phyloP scores from a whole-genome alignment of 352 stramenopile species.

The Aphanomyces cochlioides region DNA sequence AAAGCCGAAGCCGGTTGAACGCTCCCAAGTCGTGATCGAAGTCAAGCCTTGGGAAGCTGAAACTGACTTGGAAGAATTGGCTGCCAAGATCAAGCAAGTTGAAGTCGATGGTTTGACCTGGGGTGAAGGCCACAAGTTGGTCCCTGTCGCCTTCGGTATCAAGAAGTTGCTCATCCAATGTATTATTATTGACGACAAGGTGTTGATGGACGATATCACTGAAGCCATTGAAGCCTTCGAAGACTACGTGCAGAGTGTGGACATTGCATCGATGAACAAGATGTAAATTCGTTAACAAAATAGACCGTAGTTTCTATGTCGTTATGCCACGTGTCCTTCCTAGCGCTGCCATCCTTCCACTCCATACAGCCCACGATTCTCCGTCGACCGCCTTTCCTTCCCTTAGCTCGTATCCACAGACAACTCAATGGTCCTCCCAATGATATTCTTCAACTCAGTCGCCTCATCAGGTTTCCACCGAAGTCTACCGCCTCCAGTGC shows the following conservation, averaged over 20 bases:
- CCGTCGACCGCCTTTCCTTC: too few relatives aligned
- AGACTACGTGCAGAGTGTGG: conserved; percentile 81
- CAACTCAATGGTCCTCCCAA: too few relatives aligned
- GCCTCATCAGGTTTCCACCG: too few relatives aligned
- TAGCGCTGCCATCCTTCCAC: too few relatives aligned
- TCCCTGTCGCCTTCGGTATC: conserved; percentile 79
- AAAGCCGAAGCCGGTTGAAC: conserved; percentile 46
- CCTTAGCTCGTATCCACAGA: too few relatives aligned
- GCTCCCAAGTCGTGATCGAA: conserved; percentile 46
- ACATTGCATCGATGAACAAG: conserved; percentile 87
- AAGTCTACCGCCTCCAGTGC: too few relatives aligned
- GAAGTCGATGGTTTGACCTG: conserved; percentile 68
- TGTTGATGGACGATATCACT: conserved; percentile 79
- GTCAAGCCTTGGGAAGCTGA: conserved; percentile 78
- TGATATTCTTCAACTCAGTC: too few relatives aligned
- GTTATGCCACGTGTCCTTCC: too few relatives aligned
- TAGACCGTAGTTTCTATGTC: neutral
- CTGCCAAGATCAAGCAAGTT: conserved; percentile 67
- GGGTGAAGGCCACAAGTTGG: conserved; percentile 80
- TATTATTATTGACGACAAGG: conserved; percentile 76
- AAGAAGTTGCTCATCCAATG: conserved; percentile 84
- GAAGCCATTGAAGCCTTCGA: conserved; percentile 78
- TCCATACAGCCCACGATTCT: too few relatives aligned
- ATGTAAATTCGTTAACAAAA: conserved; percentile 44
- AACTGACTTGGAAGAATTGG: conserved; percentile 67